Evolutionary conservation across 2,329 filamentous ascomycete genomes (phyloP).

Genomic region (Sclerotinia nivalis): DNA sequence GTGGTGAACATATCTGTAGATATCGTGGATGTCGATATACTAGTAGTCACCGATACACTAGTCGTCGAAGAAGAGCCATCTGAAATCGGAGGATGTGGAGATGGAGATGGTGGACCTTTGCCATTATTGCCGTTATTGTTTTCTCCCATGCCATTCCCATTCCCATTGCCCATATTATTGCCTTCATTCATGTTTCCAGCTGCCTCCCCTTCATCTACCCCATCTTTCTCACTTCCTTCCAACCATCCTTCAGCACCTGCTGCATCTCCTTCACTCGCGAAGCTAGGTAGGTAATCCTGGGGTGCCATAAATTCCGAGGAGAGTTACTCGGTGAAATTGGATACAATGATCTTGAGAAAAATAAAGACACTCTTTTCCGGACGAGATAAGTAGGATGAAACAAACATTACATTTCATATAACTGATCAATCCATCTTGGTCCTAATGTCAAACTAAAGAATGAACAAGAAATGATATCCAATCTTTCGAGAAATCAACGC

Average conservation of each 20-base stretch:
- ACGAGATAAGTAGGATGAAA: background rate
- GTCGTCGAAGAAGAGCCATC: background rate
- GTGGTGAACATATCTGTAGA: background rate
- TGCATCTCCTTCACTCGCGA: background rate
- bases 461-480: background rate
- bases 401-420: background rate
- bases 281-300: background rate
- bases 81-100: background rate
- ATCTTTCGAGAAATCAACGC: background rate
- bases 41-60: no score
- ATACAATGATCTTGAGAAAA: background rate
- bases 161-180: background rate
- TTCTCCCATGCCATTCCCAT: background rate
- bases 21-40: background rate
- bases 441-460: no score
- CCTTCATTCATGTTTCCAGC: background rate
- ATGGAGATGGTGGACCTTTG: background rate
- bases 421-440: background rate
- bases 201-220: background rate
- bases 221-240: background rate
- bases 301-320: background rate
- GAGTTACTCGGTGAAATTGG: no score
- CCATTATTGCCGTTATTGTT: background rate
- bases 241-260: background rate
- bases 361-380: background rate